Evolutionary conservation across 805 yeast genomes (phyloP).

Genomic region (Metschnikowia borealis): DNA sequence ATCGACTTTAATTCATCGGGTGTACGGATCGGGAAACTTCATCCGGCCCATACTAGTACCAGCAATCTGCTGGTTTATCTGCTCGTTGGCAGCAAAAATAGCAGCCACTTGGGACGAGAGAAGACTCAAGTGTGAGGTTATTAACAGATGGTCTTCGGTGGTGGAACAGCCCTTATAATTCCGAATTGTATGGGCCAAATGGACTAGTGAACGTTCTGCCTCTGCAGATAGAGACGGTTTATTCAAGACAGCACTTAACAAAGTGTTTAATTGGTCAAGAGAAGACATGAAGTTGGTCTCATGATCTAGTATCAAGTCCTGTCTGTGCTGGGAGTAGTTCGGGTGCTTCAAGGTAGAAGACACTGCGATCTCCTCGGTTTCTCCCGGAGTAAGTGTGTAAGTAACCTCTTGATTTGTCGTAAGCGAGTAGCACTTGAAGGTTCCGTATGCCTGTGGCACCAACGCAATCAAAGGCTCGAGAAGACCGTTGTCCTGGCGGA

Average conservation of each 20-base stretch:
- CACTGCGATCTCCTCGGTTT: conserved; percentile 32
- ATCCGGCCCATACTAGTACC: conserved; percentile 5
- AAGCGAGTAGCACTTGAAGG: conserved; percentile 6
- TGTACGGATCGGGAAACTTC: not conserved
- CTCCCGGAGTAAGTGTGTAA: conserved; percentile 23
- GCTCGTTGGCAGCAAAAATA: conserved; percentile 10
- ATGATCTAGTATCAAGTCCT: conserved; percentile 8
- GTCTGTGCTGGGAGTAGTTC: conserved; percentile 19
- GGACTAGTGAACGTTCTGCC: conserved; percentile 19
- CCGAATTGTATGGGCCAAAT: conserved; percentile 24
- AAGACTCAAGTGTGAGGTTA: conserved; percentile 27
- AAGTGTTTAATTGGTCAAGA: conserved; percentile 22
- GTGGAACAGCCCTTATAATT: conserved; percentile 12
- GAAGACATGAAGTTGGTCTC: conserved; percentile 14
- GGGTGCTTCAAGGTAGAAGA: conserved; percentile 28
- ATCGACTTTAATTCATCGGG: not conserved
- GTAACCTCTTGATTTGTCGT: conserved; percentile 8
- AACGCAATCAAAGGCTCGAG: conserved; percentile 10
- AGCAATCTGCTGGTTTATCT: conserved; percentile 7
- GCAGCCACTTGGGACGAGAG: conserved; percentile 28
- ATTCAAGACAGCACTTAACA: conserved; percentile 21
- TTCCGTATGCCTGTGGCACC: conserved; percentile 2
- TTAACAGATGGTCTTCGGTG: conserved; percentile 15
- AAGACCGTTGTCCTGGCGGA: not conserved
- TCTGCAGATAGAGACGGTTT: conserved; percentile 1